Conservation (phyloP, 2,329 filamentous ascomycete species). For the Corniculantispora saksenae region DNA sequence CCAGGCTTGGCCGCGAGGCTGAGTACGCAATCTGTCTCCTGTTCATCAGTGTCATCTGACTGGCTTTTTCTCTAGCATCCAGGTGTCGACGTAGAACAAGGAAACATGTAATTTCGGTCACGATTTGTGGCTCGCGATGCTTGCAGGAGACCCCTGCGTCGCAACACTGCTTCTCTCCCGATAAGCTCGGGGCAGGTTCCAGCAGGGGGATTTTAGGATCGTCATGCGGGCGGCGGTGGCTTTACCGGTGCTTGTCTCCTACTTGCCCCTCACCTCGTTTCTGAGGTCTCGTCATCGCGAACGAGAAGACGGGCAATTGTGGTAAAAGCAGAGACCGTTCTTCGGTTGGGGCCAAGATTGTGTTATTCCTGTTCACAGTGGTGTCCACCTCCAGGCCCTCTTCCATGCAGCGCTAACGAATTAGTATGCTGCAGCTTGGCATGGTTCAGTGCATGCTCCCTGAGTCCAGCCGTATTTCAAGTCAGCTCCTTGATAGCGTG, state of each 20-base stretch:
- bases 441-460: not conserved
- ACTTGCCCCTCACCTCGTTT: not conserved
- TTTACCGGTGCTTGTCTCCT: not conserved
- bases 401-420: not conserved
- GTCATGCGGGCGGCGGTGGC: not conserved
- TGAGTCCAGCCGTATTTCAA: not conserved
- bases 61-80: not conserved
- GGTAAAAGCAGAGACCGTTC: not conserved
- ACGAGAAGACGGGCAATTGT: not conserved
- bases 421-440: conserved; percentile 8
- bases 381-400: not conserved
- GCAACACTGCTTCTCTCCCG: not conserved
- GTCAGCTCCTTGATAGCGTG: not conserved
- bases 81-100: not conserved
- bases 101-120: not conserved
- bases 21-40: not conserved
- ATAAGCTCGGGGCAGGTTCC: not conserved
- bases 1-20: not conserved
- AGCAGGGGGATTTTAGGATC: not conserved
- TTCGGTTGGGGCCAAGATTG: conserved; percentile 2
- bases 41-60: not conserved
- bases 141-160: not conserved
- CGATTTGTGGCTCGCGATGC: not conserved
- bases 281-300: not conserved
- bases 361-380: not conserved